Evolutionary conservation across 768 basidiomycete genomes (phyloP).

Genomic region (Suillus subluteus): DNA sequence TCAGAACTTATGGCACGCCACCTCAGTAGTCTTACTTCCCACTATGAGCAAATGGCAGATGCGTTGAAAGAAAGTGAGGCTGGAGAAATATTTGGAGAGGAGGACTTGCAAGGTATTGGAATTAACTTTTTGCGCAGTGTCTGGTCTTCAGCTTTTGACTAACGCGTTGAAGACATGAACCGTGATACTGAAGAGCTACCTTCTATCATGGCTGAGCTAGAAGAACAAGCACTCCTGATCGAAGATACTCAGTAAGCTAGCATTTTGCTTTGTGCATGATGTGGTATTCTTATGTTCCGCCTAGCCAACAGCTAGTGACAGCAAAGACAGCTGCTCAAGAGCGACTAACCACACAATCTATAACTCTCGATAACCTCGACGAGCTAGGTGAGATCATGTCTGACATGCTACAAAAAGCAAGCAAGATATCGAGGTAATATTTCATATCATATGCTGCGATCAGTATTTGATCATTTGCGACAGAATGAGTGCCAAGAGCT

Average conservation of each 20-base stretch:
- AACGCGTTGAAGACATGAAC: slow-evolving; percentile 63
- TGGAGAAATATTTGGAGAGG: slow-evolving; percentile 68
- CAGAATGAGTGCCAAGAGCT: slow-evolving; percentile 58
- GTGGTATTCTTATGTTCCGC: slow-evolving; percentile 7
- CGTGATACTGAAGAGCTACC: slow-evolving; percentile 81
- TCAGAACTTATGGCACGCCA: slow-evolving; percentile 72
- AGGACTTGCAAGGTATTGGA: slow-evolving; percentile 64
- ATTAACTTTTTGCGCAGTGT: background rate
- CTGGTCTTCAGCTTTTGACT: slow-evolving; percentile 1
- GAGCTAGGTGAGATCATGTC: slow-evolving; percentile 80
- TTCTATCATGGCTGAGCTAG: slow-evolving; percentile 72
- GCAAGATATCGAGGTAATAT: slow-evolving; percentile 64
- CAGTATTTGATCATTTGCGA: slow-evolving; percentile 3
- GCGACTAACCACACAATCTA: slow-evolving; percentile 52
- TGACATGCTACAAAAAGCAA: slow-evolving; percentile 75
- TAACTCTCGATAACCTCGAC: slow-evolving; percentile 66
- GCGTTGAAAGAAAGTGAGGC: slow-evolving; percentile 69
- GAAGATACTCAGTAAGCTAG: slow-evolving; percentile 53
- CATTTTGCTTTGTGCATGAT: slow-evolving; percentile 10
- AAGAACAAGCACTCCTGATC: slow-evolving; percentile 57
- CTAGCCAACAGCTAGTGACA: slow-evolving; percentile 54
- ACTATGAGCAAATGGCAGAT: slow-evolving; percentile 77
- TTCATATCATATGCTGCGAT: background rate
- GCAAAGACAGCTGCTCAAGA: slow-evolving; percentile 47
- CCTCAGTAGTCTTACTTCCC: slow-evolving; percentile 70